A percentile compares a stretch with the other conserved stretches of the same genome.
Conservation (phyloP, 805 yeast species). For the Hanseniaspora lachancei region DNA sequence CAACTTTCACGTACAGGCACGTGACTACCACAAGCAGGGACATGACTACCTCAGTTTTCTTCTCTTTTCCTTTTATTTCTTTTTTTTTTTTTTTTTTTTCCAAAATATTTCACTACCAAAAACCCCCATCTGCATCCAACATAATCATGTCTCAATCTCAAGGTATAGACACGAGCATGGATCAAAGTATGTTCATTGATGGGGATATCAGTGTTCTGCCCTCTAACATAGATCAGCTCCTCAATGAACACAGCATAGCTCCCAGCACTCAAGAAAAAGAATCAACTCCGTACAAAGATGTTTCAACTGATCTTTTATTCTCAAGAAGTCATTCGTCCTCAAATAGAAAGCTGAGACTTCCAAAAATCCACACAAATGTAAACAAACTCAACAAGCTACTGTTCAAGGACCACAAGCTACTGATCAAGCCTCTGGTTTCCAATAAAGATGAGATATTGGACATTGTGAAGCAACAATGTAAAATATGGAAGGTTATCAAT, state of each 20-base stretch:
- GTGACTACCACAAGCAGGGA: no score
- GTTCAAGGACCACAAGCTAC: conserved; percentile 6
- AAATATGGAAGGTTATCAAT: conserved; percentile 6
- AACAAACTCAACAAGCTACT: not conserved
- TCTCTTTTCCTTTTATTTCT: not conserved
- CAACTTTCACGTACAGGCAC: no score
- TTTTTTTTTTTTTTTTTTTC: not conserved
- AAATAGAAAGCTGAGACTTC: not conserved
- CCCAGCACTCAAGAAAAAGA: not conserved
- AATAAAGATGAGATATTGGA: not conserved
- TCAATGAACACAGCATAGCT: not conserved
- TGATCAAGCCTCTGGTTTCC: not conserved
- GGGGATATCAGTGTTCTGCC: conserved; percentile 10
- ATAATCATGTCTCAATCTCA: conserved; percentile 4
- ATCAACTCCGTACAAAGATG: not conserved
- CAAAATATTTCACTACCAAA: no score
- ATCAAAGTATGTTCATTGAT: conserved; percentile 3
- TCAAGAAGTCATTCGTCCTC: not conserved
- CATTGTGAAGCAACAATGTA: not conserved
- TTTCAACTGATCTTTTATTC: conserved; percentile 1
- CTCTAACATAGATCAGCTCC: not conserved
- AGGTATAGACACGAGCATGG: not conserved
- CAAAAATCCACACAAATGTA: conserved; percentile 1
- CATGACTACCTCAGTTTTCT: no score
- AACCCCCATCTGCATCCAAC: not conserved